Evolutionary conservation across 768 basidiomycete genomes (phyloP).

Genomic region (Trametes sanguinea): DNA sequence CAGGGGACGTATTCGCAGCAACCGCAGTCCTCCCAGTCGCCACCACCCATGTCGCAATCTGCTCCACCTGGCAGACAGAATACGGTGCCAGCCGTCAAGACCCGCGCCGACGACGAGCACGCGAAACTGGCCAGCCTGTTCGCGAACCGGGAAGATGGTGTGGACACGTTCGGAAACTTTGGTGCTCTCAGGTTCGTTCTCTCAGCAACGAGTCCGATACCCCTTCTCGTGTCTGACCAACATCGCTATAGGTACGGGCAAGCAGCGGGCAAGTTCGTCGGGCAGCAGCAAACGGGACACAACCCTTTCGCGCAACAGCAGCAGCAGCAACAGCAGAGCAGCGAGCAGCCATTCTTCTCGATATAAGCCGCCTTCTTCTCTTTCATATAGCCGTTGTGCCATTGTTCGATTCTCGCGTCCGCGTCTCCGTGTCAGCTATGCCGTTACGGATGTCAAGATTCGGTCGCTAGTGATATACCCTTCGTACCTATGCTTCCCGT

Average conservation of each 20-base stretch:
- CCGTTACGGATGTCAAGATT: not conserved
- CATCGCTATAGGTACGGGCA: constrained; percentile 46
- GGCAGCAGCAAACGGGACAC: constrained; percentile 38
- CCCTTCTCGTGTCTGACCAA: not conserved
- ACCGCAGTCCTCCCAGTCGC: constrained; percentile 42
- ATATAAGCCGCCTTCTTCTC: constrained; percentile 22
- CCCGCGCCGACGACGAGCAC: constrained; percentile 68
- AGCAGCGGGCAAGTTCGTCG: constrained; percentile 31
- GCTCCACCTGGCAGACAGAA: constrained; percentile 34
- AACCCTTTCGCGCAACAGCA: constrained; percentile 73
- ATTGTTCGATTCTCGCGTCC: constrained; percentile 4
- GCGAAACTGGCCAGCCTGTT: constrained; percentile 77
- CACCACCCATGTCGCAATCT: constrained; percentile 41
- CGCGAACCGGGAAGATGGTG: constrained; percentile 87
- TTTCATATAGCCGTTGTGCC: not conserved
- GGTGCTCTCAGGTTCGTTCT: constrained; percentile 65
- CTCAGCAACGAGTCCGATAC: constrained; percentile 1
- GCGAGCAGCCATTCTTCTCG: constrained; percentile 39
- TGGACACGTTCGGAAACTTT: constrained; percentile 94
- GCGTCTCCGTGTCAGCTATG: not conserved
- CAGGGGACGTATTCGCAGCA: constrained; percentile 63
- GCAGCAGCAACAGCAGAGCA: constrained; percentile 45
- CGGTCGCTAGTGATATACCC: constrained; percentile 1
- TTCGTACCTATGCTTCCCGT: not conserved
- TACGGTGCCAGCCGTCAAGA: constrained; percentile 25